Conservation (phyloP, 2,329 filamentous ascomycete species). For the Herpomyces periplanetae region DNA sequence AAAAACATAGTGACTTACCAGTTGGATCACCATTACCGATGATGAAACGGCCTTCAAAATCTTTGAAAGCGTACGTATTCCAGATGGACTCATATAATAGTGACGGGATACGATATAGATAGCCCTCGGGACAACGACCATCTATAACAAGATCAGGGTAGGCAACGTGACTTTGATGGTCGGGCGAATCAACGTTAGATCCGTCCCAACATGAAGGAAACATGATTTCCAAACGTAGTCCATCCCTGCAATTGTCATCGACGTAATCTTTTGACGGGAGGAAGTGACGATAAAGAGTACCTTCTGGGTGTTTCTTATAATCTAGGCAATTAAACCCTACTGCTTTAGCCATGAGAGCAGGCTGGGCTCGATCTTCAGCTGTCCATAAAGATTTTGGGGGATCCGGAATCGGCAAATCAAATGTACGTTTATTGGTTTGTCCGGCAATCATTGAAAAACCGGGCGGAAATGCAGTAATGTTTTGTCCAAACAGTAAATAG, state of each 20-base stretch:
- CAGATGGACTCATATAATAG: conserved; percentile 64
- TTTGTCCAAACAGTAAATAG: conserved; percentile 32
- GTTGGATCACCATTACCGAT: conserved; percentile 38
- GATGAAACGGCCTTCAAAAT: conserved; percentile 24
- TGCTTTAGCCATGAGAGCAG: conserved; percentile 32
- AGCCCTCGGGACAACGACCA: conserved; percentile 30
- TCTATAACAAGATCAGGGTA: conserved; percentile 39
- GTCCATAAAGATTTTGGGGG: conserved; percentile 30
- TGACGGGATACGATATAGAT: conserved; percentile 23
- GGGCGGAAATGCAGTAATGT: conserved; percentile 30
- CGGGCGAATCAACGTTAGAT: conserved; percentile 14
- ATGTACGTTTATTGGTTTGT: conserved; percentile 23
- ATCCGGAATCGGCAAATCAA: conserved; percentile 23
- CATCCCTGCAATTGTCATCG: conserved; percentile 42
- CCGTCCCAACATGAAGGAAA: conserved; percentile 76
- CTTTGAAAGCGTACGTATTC: conserved; percentile 23
- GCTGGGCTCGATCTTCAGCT: conserved; percentile 22
- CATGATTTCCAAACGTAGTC: conserved; percentile 42
- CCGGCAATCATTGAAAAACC: conserved; percentile 54
- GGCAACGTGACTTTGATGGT: conserved; percentile 25
- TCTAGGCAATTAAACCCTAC: conserved; percentile 84
- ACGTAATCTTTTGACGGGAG: conserved; percentile 40
- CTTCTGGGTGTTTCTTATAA: conserved; percentile 21
- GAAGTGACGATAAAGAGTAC: conserved; percentile 38
- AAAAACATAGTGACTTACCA: conserved; percentile 11